phyloP scores from a whole-genome alignment of 345 rosid species.

The Eutrema yunnanense region DNA sequence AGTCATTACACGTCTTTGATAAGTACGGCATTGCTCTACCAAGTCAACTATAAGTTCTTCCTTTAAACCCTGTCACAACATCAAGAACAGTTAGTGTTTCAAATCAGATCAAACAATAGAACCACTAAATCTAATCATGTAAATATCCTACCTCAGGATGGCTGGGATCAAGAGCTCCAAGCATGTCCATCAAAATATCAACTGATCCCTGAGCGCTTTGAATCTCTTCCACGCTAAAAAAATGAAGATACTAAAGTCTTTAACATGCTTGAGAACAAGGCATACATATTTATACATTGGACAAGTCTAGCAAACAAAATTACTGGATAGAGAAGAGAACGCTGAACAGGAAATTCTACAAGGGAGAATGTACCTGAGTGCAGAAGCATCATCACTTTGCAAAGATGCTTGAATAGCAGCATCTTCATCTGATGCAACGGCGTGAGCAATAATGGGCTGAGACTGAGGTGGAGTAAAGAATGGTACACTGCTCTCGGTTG shows the following conservation, averaged over 20 bases:
- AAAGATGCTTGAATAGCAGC: constrained; percentile 91
- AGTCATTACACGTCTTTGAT: constrained; percentile 73
- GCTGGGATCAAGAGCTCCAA: constrained; percentile 77
- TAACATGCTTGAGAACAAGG: constrained; percentile 3
- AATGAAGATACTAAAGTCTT: neutral
- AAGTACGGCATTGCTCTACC: constrained; percentile 83
- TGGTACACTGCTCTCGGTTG: constrained; percentile 72
- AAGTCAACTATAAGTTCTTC: constrained; percentile 88
- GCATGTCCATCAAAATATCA: constrained; percentile 80
- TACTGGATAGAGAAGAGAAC: neutral
- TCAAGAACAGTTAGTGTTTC: neutral
- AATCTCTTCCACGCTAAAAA: constrained; percentile 66
- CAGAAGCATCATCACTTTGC: constrained; percentile 82
- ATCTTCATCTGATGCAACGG: constrained; percentile 62
- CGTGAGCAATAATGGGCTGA: constrained; percentile 50
- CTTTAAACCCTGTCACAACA: constrained; percentile 60
- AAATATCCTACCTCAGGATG: constrained; percentile 54
- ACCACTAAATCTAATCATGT: neutral
- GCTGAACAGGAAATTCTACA: neutral
- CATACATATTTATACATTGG: neutral
- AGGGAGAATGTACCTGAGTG: constrained; percentile 54
- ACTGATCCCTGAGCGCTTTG: constrained; percentile 66
- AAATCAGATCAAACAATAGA: constrained; percentile 2
- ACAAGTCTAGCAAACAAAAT: neutral
- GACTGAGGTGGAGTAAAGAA: constrained; percentile 97